A percentile compares a stretch with the other conserved stretches of the same genome.
Evolutionary conservation across 345 rosid genomes (phyloP).

Genomic region (Citrus australasica): DNA sequence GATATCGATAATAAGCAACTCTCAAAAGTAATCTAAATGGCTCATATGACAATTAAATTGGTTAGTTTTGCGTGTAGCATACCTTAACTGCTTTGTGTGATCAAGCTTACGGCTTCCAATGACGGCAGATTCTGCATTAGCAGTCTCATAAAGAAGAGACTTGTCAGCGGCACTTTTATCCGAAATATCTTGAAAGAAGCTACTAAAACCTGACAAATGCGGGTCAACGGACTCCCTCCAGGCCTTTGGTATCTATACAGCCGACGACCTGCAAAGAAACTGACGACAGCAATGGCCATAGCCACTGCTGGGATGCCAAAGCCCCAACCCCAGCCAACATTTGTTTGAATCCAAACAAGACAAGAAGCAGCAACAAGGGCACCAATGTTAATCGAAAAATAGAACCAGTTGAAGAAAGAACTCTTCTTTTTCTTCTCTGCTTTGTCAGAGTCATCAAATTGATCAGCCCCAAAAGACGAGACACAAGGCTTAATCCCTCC

Average conservation of each 20-base stretch:
- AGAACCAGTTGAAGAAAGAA: constrained; percentile 62
- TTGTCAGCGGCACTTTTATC: constrained; percentile 27
- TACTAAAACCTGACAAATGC: constrained; percentile 43
- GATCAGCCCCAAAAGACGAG: constrained; percentile 61
- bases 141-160: constrained; percentile 31
- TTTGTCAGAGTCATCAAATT: constrained; percentile 44
- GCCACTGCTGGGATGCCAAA: constrained; percentile 51
- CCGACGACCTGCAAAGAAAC: constrained; percentile 45
- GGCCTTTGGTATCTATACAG: constrained; percentile 49
- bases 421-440: constrained; percentile 40
- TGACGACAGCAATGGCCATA: constrained; percentile 44
- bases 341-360: constrained; percentile 54
- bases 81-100: constrained; percentile 34
- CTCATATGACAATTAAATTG: not conserved
- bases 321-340: constrained; percentile 54
- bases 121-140: constrained; percentile 27
- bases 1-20: not conserved
- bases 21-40: not conserved
- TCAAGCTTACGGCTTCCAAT: constrained; percentile 48
- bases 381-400: constrained; percentile 46
- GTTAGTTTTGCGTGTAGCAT: not conserved
- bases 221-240: constrained; percentile 48
- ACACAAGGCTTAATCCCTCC: constrained; percentile 66
- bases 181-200: constrained; percentile 33
- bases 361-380: constrained; percentile 45